phyloP scores from a whole-genome alignment of 1,284 basidiomycete genomes.

The Ganoderma multipileum region DNA sequence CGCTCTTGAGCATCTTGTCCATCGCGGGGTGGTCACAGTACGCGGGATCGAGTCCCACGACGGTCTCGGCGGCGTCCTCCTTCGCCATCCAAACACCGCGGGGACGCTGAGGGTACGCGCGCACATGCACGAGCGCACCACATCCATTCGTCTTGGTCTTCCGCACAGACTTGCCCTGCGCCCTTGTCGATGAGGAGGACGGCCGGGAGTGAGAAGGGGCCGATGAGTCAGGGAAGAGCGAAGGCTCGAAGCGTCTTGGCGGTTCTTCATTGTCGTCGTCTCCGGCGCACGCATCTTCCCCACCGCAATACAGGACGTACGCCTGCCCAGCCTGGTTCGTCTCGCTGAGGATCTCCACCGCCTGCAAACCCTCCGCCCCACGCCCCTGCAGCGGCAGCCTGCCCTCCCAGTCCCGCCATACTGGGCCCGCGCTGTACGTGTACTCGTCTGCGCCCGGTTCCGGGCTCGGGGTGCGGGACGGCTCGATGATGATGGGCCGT shows the following conservation, averaged over 20 bases:
- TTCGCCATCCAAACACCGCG: conserved; percentile 64
- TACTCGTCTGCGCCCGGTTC: conserved; percentile 33
- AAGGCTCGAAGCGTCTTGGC: conserved; percentile 30
- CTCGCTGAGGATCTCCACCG: conserved; percentile 34
- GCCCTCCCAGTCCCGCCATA: conserved; percentile 34
- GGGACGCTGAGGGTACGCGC: conserved; percentile 56
- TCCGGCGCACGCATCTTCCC: conserved; percentile 31
- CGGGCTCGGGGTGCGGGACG: conserved; percentile 45
- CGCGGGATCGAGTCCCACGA: conserved; percentile 56
- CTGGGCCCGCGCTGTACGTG: conserved; percentile 28
- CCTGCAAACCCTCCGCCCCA: conserved; percentile 25
- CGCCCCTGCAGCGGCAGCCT: conserved; percentile 29
- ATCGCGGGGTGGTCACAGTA: conserved; percentile 60
- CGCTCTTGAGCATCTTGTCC: conserved; percentile 56
- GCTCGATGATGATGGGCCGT: conserved; percentile 32
- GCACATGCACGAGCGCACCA: conserved; percentile 61
- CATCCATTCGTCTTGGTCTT: conserved; percentile 63
- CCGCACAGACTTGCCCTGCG: conserved; percentile 26
- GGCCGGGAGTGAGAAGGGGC: conserved; percentile 34
- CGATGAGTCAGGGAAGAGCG: conserved; percentile 22
- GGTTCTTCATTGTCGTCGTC: conserved; percentile 28
- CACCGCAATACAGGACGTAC: conserved; percentile 61
- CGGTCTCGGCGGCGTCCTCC: conserved; percentile 52
- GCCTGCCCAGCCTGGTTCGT: conserved; percentile 30
- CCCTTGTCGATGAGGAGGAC: conserved; percentile 47